Base-by-base conservation (phyloP, 2,329 filamentous ascomycete species). In the Raffaelea arxii region DNA sequence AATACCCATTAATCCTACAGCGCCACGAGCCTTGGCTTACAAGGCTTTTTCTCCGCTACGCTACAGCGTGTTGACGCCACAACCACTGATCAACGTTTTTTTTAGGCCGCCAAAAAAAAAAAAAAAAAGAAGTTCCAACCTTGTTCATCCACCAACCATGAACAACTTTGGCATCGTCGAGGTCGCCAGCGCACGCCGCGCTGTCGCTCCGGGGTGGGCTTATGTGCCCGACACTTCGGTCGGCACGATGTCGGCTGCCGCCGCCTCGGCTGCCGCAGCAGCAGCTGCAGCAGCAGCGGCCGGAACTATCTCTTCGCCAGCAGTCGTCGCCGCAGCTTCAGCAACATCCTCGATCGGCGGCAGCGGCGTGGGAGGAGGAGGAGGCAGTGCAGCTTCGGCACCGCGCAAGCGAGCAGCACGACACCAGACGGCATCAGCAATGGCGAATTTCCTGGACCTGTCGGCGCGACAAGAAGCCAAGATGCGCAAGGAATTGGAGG, bases 401-500 rank as follows among this genome's bases (percentile, higher is more conserved):
- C 14, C 44, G 3, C 76, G 84, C 51, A 94, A 94, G 66, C 84
- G 88, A 57, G 76, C 52, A 4, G 48, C 78, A 19, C 75, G 84
- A 52, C 77, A 71, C 57, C 64, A 74, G 49, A 70, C 65, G 43
- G 68, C 40, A n/a, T 35, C 38, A 19, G 47, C 44, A 11, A 35
- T 49, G 0, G 46, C 51, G 6, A 49, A 46, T 30, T 44, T 41
- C 21, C 49, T 49, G 53, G 86, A 94, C 55, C 74, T 88, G 41
- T 83, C 80, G 25, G 85, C 86, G n/a, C 76, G 88, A 46, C 86
- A 94, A 62, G 84, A 91, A 58, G 82, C 83, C 38, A 90, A 88
- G 54, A 77, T 90, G 44, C 74, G 86, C 47, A 84, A 88, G 54
- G 86, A 92, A 57, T 76, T 97, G 41, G 82, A 86, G 51, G 82